phyloP scores from a whole-genome alignment of 176 grass and related monocot genomes.

The Carex pumila region DNA sequence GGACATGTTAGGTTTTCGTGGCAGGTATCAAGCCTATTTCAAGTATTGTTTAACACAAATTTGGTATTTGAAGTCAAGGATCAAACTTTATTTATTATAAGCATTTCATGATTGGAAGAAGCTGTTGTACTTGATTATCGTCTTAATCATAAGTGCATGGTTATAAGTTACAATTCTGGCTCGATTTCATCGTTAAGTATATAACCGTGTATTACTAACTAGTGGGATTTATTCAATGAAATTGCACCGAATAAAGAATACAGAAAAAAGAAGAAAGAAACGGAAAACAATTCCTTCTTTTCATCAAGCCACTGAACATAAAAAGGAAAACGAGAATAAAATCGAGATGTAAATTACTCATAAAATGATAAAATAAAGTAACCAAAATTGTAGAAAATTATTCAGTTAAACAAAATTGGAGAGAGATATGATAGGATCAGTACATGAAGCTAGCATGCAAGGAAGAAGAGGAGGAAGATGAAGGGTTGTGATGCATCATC shows the following conservation, averaged over 20 bases:
- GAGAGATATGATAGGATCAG: neutral
- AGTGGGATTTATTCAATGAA: neutral
- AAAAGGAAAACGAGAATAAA: neutral
- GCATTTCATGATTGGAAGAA: neutral
- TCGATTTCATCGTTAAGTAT: neutral
- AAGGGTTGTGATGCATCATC: slow-evolving; percentile 18
- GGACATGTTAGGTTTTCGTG: neutral
- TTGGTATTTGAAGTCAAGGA: neutral
- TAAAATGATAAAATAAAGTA: slow-evolving; percentile 1
- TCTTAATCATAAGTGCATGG: neutral
- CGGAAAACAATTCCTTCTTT: neutral
- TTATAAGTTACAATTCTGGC: neutral
- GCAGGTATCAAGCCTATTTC: neutral
- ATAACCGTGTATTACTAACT: neutral
- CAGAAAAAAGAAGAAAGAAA: neutral
- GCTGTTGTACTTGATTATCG: neutral
- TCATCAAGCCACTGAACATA: neutral
- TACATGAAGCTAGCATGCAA: slow-evolving; percentile 22
- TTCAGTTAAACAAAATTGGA: neutral
- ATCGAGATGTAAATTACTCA: neutral
- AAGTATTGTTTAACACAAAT: neutral
- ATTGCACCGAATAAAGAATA: neutral
- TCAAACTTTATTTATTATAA: neutral
- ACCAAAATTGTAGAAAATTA: neutral
- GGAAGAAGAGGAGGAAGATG: slow-evolving; percentile 13